Base-by-base conservation (phyloP, 805 yeast species). In the Cyberlindnera samutprakarnensis region DNA sequence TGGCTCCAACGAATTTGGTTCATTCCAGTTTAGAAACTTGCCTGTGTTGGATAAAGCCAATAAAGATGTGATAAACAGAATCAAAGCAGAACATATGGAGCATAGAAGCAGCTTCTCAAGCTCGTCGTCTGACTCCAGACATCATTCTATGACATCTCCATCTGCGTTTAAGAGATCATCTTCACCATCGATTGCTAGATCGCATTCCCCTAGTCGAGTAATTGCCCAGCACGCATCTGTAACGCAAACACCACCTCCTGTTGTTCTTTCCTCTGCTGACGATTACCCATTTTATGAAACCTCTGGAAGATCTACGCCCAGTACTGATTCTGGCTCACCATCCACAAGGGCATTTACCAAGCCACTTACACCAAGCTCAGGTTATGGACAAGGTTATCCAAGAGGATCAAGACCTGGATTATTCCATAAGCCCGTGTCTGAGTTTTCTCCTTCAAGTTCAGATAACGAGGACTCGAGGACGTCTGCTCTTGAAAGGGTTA, bases 1-100 rank as follows among this genome's bases (percentile, higher is more conserved):
- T 13, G 36, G 25, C 16, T 62, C 66, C 7, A 62, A 72, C 7
- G 90, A 90, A 47, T 92, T 92, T 68, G 99, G 99, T 0, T 79
- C 92, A 4, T 92, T 92, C 56, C 79, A 84, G 37, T 92, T 84
- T 59, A 68, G 96, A 43, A 92, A 92, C 53, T 61, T 92, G 40
- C 78, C 90, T 5, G 92, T 92, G 6, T 67, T 94, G 35, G 97
- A 92, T 46, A 83, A 82, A 47, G 96, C 95, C 7, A 92, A 92
- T 51, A 86, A 85, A 50, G 96, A 88, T 57, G 88, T 83, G 11
- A 86, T 92, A 41, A 83, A 84, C 48, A 64, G 95, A 41, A 69
- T 92, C 51, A 83, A 87, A 49, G 78, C 68, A 19, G 97, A 90
- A 53, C 94, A 85, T 54, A 43, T 78, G 42, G 55, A 55, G 24